Evolutionary conservation across 225 moss, liverwort and hornwort species (phyloP).

Genomic region (Ulota crispa): DNA sequence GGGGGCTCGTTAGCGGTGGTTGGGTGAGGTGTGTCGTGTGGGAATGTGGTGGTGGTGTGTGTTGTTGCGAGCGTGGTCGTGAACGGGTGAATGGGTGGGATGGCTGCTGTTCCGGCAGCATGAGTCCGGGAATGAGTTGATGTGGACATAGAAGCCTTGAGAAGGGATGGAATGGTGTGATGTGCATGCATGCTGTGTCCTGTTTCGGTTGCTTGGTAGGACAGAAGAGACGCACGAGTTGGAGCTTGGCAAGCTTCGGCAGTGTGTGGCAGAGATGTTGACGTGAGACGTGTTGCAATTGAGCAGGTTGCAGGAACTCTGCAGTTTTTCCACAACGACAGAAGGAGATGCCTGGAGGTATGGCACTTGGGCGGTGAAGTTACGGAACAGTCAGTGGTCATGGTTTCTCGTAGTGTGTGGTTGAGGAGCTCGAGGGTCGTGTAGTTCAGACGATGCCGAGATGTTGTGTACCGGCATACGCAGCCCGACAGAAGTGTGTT

Average conservation of each 20-base stretch:
- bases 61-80: not conserved
- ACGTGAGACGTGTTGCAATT: not conserved
- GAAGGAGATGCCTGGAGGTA: constrained; percentile 91
- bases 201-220: not conserved
- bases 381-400: not conserved
- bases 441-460: not conserved
- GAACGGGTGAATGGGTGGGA: not conserved
- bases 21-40: not conserved
- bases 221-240: not conserved
- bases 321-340: constrained; percentile 80
- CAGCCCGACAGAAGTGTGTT: not conserved
- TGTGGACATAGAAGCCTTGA: not conserved
- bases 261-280: not conserved
- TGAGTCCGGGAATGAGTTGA: not conserved
- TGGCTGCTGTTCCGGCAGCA: not conserved
- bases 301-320: constrained; percentile 89
- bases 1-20: not conserved
- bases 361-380: not conserved
- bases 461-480: not conserved
- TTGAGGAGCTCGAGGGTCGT: not conserved
- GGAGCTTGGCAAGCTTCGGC: not conserved
- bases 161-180: too few species aligned
- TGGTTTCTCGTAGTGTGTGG: not conserved
- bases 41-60: too few species aligned
- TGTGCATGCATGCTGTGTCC: not conserved